A percentile compares a stretch with the other conserved stretches of the same genome.
phyloP scores from a whole-genome alignment of 2,329 filamentous ascomycete genomes.

The Sclerotinia glacialis region DNA sequence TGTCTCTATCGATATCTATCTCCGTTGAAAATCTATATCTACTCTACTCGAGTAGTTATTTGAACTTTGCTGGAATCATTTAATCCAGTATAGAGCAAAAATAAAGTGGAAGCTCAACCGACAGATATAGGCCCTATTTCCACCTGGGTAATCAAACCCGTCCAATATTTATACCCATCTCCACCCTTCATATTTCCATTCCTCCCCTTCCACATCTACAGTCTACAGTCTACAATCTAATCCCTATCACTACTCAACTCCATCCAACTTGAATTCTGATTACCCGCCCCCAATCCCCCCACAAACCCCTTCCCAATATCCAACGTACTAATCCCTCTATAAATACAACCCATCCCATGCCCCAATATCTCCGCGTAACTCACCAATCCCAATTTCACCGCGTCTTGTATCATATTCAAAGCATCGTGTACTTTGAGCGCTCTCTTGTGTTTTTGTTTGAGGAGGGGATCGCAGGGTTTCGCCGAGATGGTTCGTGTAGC shows the following conservation, averaged over 20 bases:
- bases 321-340: conserved; percentile 20
- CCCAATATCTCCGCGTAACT: conserved; percentile 25
- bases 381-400: conserved; percentile 23
- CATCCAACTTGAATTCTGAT: conserved; percentile 12
- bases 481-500: conserved; percentile 23
- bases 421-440: conserved; percentile 26
- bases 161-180: too few species aligned
- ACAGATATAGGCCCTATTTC: too few species aligned
- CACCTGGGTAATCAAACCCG: too few species aligned
- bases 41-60: too few species aligned
- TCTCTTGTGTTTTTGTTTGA: conserved; percentile 23
- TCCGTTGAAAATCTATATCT: too few species aligned
- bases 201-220: too few species aligned
- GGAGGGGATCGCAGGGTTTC: conserved; percentile 20
- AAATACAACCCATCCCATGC: conserved; percentile 20
- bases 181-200: too few species aligned
- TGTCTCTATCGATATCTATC: too few species aligned
- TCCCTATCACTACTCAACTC: conserved; percentile 24
- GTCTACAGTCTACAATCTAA: neutral
- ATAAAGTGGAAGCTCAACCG: too few species aligned
- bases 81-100: too few species aligned
- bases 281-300: conserved; percentile 19
- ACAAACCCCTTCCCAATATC: conserved; percentile 24
- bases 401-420: conserved; percentile 26
- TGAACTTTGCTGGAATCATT: too few species aligned